Percentiles rank a stretch among this genome's conserved stretches.
Conservation (phyloP, 257 asterid genomes). For the Jaltomata sinuosa region DNA sequence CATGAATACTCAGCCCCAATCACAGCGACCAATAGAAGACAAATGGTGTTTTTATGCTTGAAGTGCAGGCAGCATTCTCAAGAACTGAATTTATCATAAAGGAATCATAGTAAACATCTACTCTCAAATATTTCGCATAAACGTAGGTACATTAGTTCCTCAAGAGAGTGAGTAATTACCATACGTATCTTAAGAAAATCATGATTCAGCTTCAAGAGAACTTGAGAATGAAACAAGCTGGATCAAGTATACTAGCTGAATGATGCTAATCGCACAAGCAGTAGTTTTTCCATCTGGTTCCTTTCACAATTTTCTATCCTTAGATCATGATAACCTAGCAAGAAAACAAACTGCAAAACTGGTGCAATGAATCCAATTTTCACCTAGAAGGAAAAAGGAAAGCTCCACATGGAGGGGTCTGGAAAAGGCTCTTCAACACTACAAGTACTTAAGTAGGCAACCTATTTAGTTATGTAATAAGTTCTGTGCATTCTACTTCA, state of each 20-base stretch:
- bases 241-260: neutral
- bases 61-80: neutral
- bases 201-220: neutral
- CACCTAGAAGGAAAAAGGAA: neutral
- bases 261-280: constrained; percentile 1
- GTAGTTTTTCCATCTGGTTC: neutral
- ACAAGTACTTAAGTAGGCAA: neutral
- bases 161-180: neutral
- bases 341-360: neutral
- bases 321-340: neutral
- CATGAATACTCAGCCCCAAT: neutral
- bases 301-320: neutral
- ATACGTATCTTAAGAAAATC: neutral
- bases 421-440: neutral
- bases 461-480: neutral
- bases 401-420: neutral
- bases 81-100: neutral
- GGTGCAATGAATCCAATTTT: neutral
- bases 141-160: neutral
- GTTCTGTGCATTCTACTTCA: neutral
- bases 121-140: neutral
- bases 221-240: neutral
- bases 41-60: neutral
- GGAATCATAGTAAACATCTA: neutral
- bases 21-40: neutral